Base-by-base conservation (phyloP, 2,329 filamentous ascomycete species). In the Elsinoe arachidis region DNA sequence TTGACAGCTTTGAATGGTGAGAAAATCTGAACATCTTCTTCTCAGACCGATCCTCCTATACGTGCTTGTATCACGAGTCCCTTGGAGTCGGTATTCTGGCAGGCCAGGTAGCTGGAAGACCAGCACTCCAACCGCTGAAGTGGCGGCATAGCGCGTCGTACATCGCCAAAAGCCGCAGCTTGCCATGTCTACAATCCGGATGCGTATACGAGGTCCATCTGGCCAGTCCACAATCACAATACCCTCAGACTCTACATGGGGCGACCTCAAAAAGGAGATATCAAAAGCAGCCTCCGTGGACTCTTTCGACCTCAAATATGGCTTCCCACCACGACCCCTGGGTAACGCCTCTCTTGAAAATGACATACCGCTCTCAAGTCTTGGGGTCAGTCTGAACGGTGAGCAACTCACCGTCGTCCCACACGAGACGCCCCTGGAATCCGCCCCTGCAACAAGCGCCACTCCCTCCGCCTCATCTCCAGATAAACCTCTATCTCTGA, bases 241-340 rank as follows among this genome's bases (percentile, higher is more conserved):
- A 26, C 76, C 83, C 35, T 84, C 90, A 56, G 74, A 80, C 60
- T 85, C 88, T 55, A 86, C 82, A 2, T 78, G 89, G 46, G 74
- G 73, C 49, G 77, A 84, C 55, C 76, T 91, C 1, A 74, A 85
- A 47, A 68, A 77, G 3, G 75, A 80, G 52, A 83, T 91, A 65
- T 78, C 77, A 54, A 73, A 80, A 52, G 81, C 82, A 65, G 88
- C 87, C 1, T 80, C 80, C 3, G 76, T 92, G 14, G 66, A 76
- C 5, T 76, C 77, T 12, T 90, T 92, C 66, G 81, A 87, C 43
- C 75, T 95, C 61, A 96, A 93, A 76, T 89, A 86, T 72, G 90
- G 90, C 35, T 95, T 87, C 65, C 92, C 92, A 0, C 85, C 88
- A 21, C 83, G 85, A 66, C 76, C 82, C 0, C 78, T 97, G 14